Base-by-base conservation (phyloP, 257 asterid genomes). In the Mentha longifolia region DNA sequence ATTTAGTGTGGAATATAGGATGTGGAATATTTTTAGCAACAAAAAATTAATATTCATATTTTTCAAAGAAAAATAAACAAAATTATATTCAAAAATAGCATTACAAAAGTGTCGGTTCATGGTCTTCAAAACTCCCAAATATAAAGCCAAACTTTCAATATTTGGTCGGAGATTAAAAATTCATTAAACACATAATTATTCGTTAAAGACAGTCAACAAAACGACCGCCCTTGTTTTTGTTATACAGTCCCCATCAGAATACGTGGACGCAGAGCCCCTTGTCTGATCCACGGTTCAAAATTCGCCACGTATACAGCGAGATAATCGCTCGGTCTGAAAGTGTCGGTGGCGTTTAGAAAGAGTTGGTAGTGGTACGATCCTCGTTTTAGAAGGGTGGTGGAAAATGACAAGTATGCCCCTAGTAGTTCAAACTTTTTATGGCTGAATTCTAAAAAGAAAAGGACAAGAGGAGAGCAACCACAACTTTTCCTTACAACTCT, bases 301-400 rank as follows among this genome's bases (percentile, higher is more conserved):
- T 0, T 2, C 2, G 72, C 72, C 86, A 84, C 85, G 84, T 78
- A 70, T 28, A 45, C 25, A 10, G 3, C 10, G 9, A 3, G 39
- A 2, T 61, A 37, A 85, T 81, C 86, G 0, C 62, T 73, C 80
- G 89, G 67, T 56, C 39, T 51, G 57, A 73, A 78, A 72, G 83
- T 85, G 91, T 85, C 94, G 89, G 89, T 87, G 87, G 46, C 46
- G 57, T 60, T 62, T 35, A 47, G 65, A 67, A 67, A 64, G 77
- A 56, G 39, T 54, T 14, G n/a, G 45, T 20, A n/a, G 43, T 14
- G n/a, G 45, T 20, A n/a, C 20, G 62, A 20, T 31, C 11, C 61
- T 15, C 61, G 11, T 60, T 49, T 49, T 16, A 45, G 46, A 70
- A 45, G 37, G 16, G 16, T 45, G n/a, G 14, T 7, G 52, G 8